phyloP scores from a whole-genome alignment of 257 asterid species.

The Solanum corneliomulleri region DNA sequence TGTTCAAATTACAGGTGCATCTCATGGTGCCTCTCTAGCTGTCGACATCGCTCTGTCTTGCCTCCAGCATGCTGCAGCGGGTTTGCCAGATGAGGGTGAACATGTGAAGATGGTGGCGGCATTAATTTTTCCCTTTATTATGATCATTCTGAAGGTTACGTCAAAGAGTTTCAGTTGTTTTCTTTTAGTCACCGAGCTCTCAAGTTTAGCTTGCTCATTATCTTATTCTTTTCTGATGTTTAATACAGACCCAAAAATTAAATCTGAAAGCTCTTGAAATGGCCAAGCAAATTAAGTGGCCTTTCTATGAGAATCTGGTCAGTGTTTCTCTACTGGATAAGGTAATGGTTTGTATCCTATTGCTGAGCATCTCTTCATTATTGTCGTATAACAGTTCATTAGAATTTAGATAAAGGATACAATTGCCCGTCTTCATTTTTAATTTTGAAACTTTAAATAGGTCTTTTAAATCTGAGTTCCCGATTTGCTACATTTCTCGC shows the following conservation, averaged over 20 bases:
- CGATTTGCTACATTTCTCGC: not conserved
- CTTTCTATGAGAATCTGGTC: constrained; percentile 48
- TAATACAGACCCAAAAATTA: constrained; percentile 45
- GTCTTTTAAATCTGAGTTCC: not conserved
- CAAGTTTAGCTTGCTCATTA: not conserved
- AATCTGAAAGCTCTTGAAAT: constrained; percentile 71
- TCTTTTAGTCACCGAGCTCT: not conserved
- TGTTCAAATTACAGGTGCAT: constrained; percentile 41
- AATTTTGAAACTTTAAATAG: not conserved
- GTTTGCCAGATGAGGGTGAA: constrained; percentile 44
- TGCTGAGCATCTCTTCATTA: not conserved
- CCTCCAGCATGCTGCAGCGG: constrained; percentile 38
- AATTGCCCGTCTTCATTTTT: not conserved
- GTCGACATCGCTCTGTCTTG: constrained; percentile 43
- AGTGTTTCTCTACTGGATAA: constrained; percentile 29
- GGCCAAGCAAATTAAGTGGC: constrained; percentile 64
- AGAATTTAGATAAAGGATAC: not conserved
- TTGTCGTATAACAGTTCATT: not conserved
- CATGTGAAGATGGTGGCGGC: constrained; percentile 36
- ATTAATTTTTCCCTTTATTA: constrained; percentile 54
- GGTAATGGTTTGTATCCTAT: constrained; percentile 25
- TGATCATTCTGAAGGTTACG: constrained; percentile 65
- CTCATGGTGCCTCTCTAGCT: constrained; percentile 22
- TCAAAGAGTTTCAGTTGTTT: not conserved
- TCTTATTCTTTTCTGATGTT: constrained; percentile 4